These are phyloP conservation scores for Fusarium pseudoanthophilum DNA, from an alignment of 2,329 filamentous ascomycete genomes.

Conservation along the genomic window DNA sequence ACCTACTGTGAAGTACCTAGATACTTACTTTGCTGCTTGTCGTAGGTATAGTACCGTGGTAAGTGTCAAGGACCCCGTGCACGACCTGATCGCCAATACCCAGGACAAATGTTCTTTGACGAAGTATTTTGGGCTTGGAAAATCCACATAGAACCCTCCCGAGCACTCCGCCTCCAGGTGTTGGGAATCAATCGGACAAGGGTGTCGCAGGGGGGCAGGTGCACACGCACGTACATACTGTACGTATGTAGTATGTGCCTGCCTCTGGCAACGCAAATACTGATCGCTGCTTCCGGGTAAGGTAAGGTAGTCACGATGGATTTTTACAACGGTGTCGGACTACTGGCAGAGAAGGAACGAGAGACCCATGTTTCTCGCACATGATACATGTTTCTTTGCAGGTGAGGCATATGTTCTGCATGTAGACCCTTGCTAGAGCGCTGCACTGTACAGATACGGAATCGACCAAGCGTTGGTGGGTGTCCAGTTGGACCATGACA, in stretches of 20 bases:
- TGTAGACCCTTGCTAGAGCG: neutral
- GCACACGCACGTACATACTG: neutral
- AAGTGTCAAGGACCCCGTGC: conserved; percentile 20
- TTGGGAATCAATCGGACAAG: conserved; percentile 9
- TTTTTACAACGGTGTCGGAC: neutral
- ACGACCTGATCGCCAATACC: conserved; percentile 28
- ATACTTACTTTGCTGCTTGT: neutral
- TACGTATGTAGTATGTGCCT: neutral
- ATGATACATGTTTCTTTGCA: conserved; percentile 9
- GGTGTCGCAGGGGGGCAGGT: neutral
- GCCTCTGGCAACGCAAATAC: neutral
- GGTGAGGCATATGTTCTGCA: neutral
- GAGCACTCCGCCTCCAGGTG: conserved; percentile 5
- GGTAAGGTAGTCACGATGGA: conserved; percentile 9
- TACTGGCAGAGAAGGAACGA: neutral
- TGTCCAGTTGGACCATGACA: conserved; percentile 7
- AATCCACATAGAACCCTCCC: neutral
- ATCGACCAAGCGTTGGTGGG: neutral
- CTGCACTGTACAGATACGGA: conserved; percentile 21
- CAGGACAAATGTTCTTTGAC: conserved; percentile 11
- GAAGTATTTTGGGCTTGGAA: conserved; percentile 10
- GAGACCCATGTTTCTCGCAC: conserved; percentile 2
- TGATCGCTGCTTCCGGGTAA: conserved; percentile 9
- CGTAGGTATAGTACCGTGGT: neutral
- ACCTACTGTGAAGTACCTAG: neutral